These are phyloP conservation scores for Triangularia verruculosa DNA, from an alignment of 2,329 filamentous ascomycete species.

Conservation along the genomic window DNA sequence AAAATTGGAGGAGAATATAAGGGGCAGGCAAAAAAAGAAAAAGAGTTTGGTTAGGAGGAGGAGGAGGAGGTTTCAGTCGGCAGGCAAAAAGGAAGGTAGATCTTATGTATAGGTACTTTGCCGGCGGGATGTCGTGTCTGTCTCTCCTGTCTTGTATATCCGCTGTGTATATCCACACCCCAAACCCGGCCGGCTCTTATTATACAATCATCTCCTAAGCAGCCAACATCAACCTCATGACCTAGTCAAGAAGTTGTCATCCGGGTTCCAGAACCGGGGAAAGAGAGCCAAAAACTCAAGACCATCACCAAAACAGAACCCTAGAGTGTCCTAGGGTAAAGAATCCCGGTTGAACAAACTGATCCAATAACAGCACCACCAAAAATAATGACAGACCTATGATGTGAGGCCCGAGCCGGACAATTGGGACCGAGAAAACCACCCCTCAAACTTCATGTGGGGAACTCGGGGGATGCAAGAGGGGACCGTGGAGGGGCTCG, in stretches of 20 bases:
- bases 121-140: not conserved
- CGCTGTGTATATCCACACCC: not conserved
- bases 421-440: not conserved
- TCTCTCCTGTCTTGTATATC: not conserved
- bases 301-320: not conserved
- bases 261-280: not conserved
- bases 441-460: not conserved
- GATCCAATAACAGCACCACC: not conserved
- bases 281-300: not conserved
- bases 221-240: not conserved
- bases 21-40: not conserved
- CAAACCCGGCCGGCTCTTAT: not conserved
- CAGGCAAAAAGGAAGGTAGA: not conserved
- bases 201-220: not conserved
- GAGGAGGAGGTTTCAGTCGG: not conserved
- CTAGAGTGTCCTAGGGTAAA: not conserved
- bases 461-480: conserved; percentile 1
- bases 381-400: not conserved
- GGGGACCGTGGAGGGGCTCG: conserved; percentile 23
- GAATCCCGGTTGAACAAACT: not conserved
- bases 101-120: not conserved
- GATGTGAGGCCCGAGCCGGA: not conserved
- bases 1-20: not conserved
- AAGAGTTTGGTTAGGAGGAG: not conserved
- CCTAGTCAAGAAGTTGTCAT: not conserved